Evolutionary conservation across 2,329 filamentous ascomycete genomes (phyloP).

Genomic region (Pseudomassariella vexata): DNA sequence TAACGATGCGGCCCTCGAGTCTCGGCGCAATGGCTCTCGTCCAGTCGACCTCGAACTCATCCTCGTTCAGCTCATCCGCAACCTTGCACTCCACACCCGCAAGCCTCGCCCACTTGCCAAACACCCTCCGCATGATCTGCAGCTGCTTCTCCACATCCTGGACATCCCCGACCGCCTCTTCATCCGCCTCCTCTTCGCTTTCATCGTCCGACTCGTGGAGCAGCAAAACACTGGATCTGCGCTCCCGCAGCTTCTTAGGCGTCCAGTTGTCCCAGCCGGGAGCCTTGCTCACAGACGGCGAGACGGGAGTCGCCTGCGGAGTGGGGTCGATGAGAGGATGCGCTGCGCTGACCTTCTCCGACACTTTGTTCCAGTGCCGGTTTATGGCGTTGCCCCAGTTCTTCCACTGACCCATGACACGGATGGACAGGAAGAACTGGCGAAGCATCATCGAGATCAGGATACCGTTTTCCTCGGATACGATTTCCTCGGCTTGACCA

Average conservation of each 20-base stretch:
- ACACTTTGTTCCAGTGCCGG: constrained; percentile 61
- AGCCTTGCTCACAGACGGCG: constrained; percentile 7
- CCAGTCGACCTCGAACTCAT: constrained; percentile 64
- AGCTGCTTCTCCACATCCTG: constrained; percentile 48
- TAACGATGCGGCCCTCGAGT: constrained; percentile 68
- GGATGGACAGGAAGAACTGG: constrained; percentile 86
- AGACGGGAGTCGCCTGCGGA: constrained; percentile 15
- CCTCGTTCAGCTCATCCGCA: constrained; percentile 51
- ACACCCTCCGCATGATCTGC: constrained; percentile 61
- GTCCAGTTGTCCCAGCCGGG: constrained; percentile 32
- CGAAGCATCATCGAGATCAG: constrained; percentile 80
- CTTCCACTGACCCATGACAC: constrained; percentile 75
- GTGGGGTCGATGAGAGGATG: constrained; percentile 38
- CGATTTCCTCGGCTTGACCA: constrained; percentile 69
- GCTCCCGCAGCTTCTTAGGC: constrained; percentile 27
- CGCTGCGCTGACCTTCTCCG: constrained; percentile 50
- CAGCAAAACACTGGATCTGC: constrained; percentile 19
- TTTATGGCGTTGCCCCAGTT: constrained; percentile 59
- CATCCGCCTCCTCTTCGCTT: constrained; percentile 18
- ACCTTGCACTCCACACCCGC: constrained; percentile 53
- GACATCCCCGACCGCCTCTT: constrained; percentile 27
- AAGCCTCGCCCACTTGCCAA: constrained; percentile 66
- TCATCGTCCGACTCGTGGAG: constrained; percentile 34
- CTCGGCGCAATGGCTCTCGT: constrained; percentile 73
- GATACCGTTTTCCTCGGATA: constrained; percentile 81